Base-by-base conservation (phyloP, 1,284 basidiomycete genomes). In the Wallemia ichthyophaga region DNA sequence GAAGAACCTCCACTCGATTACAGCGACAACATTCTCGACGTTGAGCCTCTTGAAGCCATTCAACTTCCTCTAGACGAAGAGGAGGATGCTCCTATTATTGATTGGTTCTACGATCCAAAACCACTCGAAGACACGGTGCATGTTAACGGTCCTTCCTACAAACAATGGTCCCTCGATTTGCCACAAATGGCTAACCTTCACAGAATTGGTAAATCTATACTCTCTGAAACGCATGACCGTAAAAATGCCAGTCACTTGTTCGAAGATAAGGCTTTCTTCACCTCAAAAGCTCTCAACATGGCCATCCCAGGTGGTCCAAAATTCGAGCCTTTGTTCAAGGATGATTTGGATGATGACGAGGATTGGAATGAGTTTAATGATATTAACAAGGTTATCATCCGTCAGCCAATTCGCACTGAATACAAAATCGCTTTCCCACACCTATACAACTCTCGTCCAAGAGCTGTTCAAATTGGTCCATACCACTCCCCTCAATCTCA, bases 311-410 rank as follows among this genome's bases (percentile, higher is more conserved):
- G 94, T 63, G 94, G 94, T 60, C 94, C 91, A 1, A 96, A 96
- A 70, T 98, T 96, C 64, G 89, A 95, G 74, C 89, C 66, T 21
- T 60, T 65, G 11, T 58, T 19, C 2, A 27, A 27, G 3, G 27
- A 59, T 28, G 53, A 2, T 13, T 1, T 26, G 9, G 55, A 56
- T 17, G 55, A 56, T 17, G 48, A 54, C 25, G 55, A 56, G 70
- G 94, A 99, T 69, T 98, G 94, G 89, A 96, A 96, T 72, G 92
- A 98, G 71, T 98, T 99, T 68, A 98, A 98, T 69, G 94, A 98
- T 69, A 95, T 98, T 71, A 92, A 95, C 74, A 98, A 99, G 72
- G 85, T 98, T 68, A 95, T 98, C 70, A 98, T 99, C 64, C 88
- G 94, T 27, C 91, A 96, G 68, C 88, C 94, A 69, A 94, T 99